A percentile compares a stretch with the other conserved stretches of the same genome.
Evolutionary conservation across 1,284 basidiomycete species (phyloP).

Genomic region (Sanghuangporus baumii): DNA sequence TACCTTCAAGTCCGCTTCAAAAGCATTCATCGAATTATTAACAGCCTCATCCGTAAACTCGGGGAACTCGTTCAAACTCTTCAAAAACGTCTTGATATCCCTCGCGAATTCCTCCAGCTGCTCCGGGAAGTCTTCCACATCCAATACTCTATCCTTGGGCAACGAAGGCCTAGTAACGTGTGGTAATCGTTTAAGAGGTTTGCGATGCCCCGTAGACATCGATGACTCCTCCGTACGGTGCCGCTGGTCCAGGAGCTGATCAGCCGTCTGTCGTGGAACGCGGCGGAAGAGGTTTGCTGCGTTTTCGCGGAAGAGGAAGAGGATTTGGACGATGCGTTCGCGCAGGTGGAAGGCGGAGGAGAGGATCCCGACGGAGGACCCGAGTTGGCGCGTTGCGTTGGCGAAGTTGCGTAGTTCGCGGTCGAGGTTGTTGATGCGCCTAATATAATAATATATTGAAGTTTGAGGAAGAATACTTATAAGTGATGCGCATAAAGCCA

Average conservation of each 20-base stretch:
- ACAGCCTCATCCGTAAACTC: slow-evolving; percentile 70
- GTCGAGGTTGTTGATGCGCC: slow-evolving; percentile 56
- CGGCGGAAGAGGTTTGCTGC: slow-evolving; percentile 68
- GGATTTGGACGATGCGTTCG: slow-evolving; percentile 57
- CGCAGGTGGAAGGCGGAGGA: slow-evolving; percentile 64
- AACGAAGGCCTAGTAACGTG: slow-evolving; percentile 46
- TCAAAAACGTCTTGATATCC: slow-evolving; percentile 57
- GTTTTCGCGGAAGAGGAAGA: slow-evolving; percentile 64
- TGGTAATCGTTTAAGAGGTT: slow-evolving; percentile 30
- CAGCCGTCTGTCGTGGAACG: slow-evolving; percentile 40
- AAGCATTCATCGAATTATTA: slow-evolving; percentile 57
- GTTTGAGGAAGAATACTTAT: background rate
- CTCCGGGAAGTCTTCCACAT: slow-evolving; percentile 57
- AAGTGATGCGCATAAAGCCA: too few species aligned
- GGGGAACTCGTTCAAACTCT: slow-evolving; percentile 68
- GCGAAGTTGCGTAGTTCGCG: slow-evolving; percentile 69
- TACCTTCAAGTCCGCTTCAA: slow-evolving; percentile 64
- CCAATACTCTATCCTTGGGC: slow-evolving; percentile 37
- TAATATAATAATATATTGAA: slow-evolving; percentile 23
- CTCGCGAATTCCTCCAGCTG: slow-evolving; percentile 54
- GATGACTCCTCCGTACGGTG: slow-evolving; percentile 31
- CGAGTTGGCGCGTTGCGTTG: slow-evolving; percentile 66
- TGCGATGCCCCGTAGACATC: slow-evolving; percentile 22
- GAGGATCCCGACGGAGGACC: slow-evolving; percentile 66
- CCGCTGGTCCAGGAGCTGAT: slow-evolving; percentile 34